phyloP scores from a whole-genome alignment of 208 protist genomes.

The Trypanosoma congolense region DNA sequence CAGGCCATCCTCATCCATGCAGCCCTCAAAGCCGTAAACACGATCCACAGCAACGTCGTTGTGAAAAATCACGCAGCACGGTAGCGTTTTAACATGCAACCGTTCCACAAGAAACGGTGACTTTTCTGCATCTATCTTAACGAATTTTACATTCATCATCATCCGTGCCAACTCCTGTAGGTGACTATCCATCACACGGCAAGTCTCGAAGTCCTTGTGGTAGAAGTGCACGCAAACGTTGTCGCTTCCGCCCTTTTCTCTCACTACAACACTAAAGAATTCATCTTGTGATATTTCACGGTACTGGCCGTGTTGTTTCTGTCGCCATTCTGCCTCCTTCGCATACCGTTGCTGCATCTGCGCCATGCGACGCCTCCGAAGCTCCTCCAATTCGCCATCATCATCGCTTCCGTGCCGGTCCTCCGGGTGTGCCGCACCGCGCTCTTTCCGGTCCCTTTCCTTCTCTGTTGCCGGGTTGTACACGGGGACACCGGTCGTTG shows the following conservation, averaged over 20 bases:
- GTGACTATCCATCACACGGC: slow-evolving; percentile 93
- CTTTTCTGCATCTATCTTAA: slow-evolving; percentile 92
- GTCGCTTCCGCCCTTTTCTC: slow-evolving; percentile 87
- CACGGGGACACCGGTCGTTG: slow-evolving; percentile 30
- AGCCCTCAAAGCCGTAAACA: slow-evolving; percentile 94
- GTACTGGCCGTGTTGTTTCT: slow-evolving; percentile 91
- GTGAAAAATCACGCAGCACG: slow-evolving; percentile 90
- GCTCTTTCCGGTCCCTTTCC: slow-evolving; percentile 15
- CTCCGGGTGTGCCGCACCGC: slow-evolving; percentile 8
- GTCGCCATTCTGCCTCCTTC: slow-evolving; percentile 73
- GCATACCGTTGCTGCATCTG: slow-evolving; percentile 47
- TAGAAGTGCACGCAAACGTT: slow-evolving; percentile 91
- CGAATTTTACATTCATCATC: slow-evolving; percentile 88
- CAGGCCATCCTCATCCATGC: slow-evolving; percentile 71
- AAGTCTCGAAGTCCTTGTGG: slow-evolving; percentile 94
- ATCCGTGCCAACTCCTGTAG: slow-evolving; percentile 76
- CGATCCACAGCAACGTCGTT: slow-evolving; percentile 93
- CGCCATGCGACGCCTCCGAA: slow-evolving; percentile 64
- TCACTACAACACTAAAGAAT: slow-evolving; percentile 91
- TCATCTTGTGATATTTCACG: slow-evolving; percentile 90
- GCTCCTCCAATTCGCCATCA: slow-evolving; percentile 67
- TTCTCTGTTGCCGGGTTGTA: slow-evolving; percentile 75
- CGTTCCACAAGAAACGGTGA: slow-evolving; percentile 93
- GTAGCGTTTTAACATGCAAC: slow-evolving; percentile 88
- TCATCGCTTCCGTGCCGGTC: slow-evolving; percentile 38